These are phyloP conservation scores for Solanum acaule DNA, from an alignment of 257 asterid species.

Conservation along the genomic window DNA sequence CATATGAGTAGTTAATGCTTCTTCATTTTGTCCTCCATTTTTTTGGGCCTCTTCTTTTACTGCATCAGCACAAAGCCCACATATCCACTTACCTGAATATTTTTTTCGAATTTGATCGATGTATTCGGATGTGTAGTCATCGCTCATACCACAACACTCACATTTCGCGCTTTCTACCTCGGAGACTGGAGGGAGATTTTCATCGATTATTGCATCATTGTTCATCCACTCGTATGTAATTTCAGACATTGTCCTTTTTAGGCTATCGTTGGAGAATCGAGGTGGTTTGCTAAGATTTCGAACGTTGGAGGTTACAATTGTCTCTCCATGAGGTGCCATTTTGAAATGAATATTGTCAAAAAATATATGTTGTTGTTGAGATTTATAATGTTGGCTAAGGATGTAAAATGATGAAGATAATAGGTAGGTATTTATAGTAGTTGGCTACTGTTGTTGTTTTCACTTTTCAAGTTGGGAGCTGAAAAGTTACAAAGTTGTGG, in stretches of 20 bases:
- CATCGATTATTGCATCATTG: background rate
- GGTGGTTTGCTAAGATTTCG: background rate
- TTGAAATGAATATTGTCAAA: background rate
- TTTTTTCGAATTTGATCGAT: background rate
- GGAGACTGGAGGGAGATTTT: background rate
- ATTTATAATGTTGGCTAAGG: background rate
- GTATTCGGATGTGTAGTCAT: constrained; percentile 11
- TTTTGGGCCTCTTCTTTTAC: constrained; percentile 15
- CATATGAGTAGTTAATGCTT: constrained; percentile 8
- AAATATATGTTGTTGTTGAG: background rate
- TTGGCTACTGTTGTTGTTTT: background rate
- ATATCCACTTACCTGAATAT: constrained; percentile 8
- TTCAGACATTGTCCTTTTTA: constrained; percentile 7
- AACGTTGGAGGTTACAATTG: background rate
- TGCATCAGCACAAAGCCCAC: constrained; percentile 15
- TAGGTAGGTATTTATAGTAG: background rate
- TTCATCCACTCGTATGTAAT: background rate
- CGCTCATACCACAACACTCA: constrained; percentile 17
- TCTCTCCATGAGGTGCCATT: constrained; percentile 9
- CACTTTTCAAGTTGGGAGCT: background rate
- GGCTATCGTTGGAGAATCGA: background rate
- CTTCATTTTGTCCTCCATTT: constrained; percentile 7
- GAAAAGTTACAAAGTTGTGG: background rate
- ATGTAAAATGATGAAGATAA: background rate
- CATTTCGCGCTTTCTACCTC: constrained; percentile 16